Conservation (phyloP, 2,329 filamentous ascomycete species). For the Tolypocladium guangdongense region DNA sequence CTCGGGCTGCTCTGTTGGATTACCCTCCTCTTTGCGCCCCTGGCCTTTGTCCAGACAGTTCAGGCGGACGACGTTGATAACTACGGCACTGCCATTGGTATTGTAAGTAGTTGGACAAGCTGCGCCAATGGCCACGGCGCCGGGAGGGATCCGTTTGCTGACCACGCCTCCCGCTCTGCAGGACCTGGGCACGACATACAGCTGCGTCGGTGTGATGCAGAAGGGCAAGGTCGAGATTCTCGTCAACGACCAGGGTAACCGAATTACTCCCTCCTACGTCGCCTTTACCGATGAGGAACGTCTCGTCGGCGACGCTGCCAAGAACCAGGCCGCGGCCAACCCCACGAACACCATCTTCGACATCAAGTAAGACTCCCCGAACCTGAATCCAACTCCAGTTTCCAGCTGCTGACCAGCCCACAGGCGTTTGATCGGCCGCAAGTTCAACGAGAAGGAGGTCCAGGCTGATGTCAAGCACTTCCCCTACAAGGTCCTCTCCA, state of each 20-base stretch:
- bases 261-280: slow-evolving; percentile 90
- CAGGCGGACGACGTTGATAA: slow-evolving; percentile 62
- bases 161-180: slow-evolving; percentile 11
- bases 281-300: slow-evolving; percentile 96
- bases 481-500: slow-evolving; percentile 87
- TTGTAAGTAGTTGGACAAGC: slow-evolving; percentile 42
- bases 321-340: slow-evolving; percentile 85
- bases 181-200: slow-evolving; percentile 82
- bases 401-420: slow-evolving; percentile 8
- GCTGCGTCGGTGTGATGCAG: slow-evolving; percentile 91
- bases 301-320: slow-evolving; percentile 92
- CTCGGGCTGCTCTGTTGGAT: slow-evolving; percentile 89
- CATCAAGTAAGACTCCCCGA: slow-evolving; percentile 56
- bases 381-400: neutral
- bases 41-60: slow-evolving; percentile 74
- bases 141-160: neutral
- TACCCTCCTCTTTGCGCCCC: slow-evolving; percentile 74
- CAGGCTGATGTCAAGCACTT: slow-evolving; percentile 96
- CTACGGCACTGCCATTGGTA: slow-evolving; percentile 87
- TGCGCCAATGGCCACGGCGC: neutral
- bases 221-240: slow-evolving; percentile 92
- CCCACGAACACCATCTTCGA: slow-evolving; percentile 68
- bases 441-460: slow-evolving; percentile 73
- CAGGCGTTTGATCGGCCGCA: slow-evolving; percentile 77
- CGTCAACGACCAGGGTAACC: slow-evolving; percentile 93